Evolutionary conservation across 2,329 filamentous ascomycete species (phyloP).

Genomic region (Aspergillus chevalieri): DNA sequence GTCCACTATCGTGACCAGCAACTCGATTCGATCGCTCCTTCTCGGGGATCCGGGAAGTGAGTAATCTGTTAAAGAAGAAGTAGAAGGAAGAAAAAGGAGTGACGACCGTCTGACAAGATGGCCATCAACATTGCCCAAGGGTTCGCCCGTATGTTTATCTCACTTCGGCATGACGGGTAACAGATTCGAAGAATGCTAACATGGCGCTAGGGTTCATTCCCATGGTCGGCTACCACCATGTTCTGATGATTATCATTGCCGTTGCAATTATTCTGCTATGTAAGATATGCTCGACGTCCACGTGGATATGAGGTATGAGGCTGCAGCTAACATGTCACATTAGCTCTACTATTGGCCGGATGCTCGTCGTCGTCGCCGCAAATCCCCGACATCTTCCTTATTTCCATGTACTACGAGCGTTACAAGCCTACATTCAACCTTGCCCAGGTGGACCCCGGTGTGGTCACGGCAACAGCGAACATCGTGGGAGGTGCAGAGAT

Average conservation of each 20-base stretch:
- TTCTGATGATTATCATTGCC: constrained; percentile 95
- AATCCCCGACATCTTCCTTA: constrained; percentile 92
- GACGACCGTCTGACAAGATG: constrained; percentile 17
- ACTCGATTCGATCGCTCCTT: constrained; percentile 24
- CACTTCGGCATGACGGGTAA: neutral
- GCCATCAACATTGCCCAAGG: constrained; percentile 24
- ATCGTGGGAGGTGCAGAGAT: constrained; percentile 80
- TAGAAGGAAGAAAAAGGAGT: constrained; percentile 8
- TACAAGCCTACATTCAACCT: constrained; percentile 78
- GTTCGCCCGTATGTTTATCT: constrained; percentile 29
- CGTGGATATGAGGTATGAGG: constrained; percentile 9
- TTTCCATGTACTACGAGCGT: constrained; percentile 91
- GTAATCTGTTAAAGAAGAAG: constrained; percentile 11
- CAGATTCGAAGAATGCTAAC: constrained; percentile 5
- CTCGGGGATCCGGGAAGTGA: constrained; percentile 38
- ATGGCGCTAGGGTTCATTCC: constrained; percentile 49
- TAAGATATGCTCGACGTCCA: constrained; percentile 46
- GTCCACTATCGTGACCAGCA: neutral
- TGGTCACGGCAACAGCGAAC: constrained; percentile 77
- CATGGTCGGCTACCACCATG: constrained; percentile 67
- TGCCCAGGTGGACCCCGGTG: constrained; percentile 83
- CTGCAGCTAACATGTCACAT: constrained; percentile 15
- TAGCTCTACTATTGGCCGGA: constrained; percentile 85
- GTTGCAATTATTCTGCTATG: constrained; percentile 90
- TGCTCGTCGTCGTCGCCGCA: constrained; percentile 94